Evolutionary conservation across 1,139 yeast genomes (phyloP), one percentile per base, ranked within the genome.

Genomic region (Casaregolazyma lundiana): DNA sequence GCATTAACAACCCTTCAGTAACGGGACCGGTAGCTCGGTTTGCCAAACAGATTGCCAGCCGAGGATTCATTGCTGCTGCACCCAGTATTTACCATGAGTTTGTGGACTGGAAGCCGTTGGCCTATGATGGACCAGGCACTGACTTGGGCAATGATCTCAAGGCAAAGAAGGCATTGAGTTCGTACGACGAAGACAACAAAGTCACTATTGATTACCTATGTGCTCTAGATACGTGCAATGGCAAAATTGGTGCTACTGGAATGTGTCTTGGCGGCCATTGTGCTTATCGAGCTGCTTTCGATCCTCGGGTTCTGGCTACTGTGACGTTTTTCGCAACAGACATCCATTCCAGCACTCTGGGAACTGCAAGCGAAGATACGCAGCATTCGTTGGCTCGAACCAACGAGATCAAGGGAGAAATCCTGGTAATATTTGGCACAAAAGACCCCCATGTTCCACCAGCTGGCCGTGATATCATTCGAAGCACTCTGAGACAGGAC

Each of bases 251-350:
- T 22, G 83, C 90, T 44, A 83, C 92, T 1, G 95, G 95, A 19
- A 85, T 85, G 90, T 85, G 95, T 62, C 76, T 85, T 18, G 95
- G 95, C 17, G 95, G 95, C 1, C 94, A 85, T 61, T 70, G 84
- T 59, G 92, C 95, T 1, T 83, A 77, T 65, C 73, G 95, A 56
- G 79, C 87, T 1, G 77, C 84, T 6, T 71, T 84, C 53, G 89
- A 84, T 58, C 72, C 75, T 24, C 68, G 88, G 47, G 78, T 84
- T 32, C 67, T 69, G 22, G 88, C 92, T 13, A 76, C 83, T 7
- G 85, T 84, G 16, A 80, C 89, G 52, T 85, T 84, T 66, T 85
- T 85, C 66, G 87, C 90, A 13, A 85, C 95, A 8, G 95, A 85
- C 59, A 81, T 85, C 59, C 94, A 85, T 60, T 70, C 72, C 49